Percentiles rank a stretch among this genome's conserved stretches.
phyloP scores from a whole-genome alignment of 2,329 filamentous ascomycete genomes.

The Hymenoscyphus albidus region DNA sequence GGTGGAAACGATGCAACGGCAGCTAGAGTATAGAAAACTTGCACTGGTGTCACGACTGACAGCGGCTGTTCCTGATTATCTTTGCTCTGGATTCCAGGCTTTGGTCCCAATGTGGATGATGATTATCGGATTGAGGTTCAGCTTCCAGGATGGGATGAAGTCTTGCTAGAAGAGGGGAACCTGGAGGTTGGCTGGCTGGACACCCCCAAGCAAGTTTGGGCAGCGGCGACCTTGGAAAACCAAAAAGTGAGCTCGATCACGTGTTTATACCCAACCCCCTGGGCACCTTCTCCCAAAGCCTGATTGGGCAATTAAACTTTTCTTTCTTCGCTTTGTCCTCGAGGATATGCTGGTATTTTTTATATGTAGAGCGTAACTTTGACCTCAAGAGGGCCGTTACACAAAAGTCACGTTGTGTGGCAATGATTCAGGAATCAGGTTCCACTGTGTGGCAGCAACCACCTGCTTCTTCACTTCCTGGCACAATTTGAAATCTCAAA shows the following conservation, averaged over 20 bases:
- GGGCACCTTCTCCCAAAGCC: no score
- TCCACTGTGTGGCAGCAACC: no score
- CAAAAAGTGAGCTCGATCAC: neutral
- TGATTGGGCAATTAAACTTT: no score
- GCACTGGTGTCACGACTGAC: conserved; percentile 4
- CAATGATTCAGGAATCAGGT: no score
- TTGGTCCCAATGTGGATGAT: neutral
- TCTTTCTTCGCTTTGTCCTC: no score
- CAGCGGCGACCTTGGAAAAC: neutral
- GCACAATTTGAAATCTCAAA: no score
- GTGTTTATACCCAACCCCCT: no score
- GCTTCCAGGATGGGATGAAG: neutral
- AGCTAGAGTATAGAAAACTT: conserved; percentile 13
- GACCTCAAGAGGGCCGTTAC: no score
- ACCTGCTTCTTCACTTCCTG: no score
- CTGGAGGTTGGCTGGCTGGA: neutral
- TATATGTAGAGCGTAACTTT: no score
- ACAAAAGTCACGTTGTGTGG: no score
- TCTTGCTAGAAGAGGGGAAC: neutral
- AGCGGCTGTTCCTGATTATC: conserved; percentile 21
- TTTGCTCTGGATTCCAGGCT: neutral
- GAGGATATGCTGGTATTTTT: no score
- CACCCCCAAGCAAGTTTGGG: neutral
- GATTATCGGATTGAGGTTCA: neutral
- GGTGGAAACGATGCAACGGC: conserved; percentile 13